These are phyloP conservation scores for Verticillium nonalfalfae DNA, from an alignment of 2,329 filamentous ascomycete genomes.

Conservation along the genomic window DNA sequence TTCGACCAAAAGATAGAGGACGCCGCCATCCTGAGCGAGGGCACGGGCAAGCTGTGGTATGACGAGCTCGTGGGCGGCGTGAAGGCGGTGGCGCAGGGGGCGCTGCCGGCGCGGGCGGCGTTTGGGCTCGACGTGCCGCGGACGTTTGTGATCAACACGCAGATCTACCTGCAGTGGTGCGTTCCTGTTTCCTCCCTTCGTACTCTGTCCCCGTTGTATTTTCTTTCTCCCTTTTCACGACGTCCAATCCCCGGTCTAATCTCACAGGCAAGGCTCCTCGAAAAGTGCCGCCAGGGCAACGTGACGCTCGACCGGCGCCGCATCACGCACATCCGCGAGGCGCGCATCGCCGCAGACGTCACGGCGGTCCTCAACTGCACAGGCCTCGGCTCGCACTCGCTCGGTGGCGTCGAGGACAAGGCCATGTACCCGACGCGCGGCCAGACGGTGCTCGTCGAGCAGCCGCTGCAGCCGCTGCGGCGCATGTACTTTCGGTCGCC, in stretches of 20 bases:
- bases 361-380: slow-evolving; percentile 70
- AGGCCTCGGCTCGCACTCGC: slow-evolving; percentile 64
- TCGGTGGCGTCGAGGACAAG: slow-evolving; percentile 76
- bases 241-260: neutral
- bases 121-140: slow-evolving; percentile 25
- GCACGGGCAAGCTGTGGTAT: slow-evolving; percentile 28
- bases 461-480: slow-evolving; percentile 26
- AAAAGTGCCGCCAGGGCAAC: slow-evolving; percentile 70
- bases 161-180: slow-evolving; percentile 42
- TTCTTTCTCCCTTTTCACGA: slow-evolving; percentile 65
- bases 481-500: neutral
- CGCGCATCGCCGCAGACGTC: slow-evolving; percentile 52
- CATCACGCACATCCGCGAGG: slow-evolving; percentile 68
- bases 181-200: neutral
- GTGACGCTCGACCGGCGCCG: slow-evolving; percentile 59
- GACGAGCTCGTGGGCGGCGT: slow-evolving; percentile 30
- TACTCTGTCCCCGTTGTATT: slow-evolving; percentile 15
- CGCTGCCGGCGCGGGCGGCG: slow-evolving; percentile 24
- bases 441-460: slow-evolving; percentile 43
- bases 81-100: slow-evolving; percentile 15
- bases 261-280: slow-evolving; percentile 43
- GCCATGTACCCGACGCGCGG: slow-evolving; percentile 71
- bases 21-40: slow-evolving; percentile 22
- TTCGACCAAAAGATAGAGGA: slow-evolving; percentile 13
- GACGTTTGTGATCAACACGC: slow-evolving; percentile 57